Conservation (phyloP, 345 rosid genomes). For the Theobroma cacao region DNA sequence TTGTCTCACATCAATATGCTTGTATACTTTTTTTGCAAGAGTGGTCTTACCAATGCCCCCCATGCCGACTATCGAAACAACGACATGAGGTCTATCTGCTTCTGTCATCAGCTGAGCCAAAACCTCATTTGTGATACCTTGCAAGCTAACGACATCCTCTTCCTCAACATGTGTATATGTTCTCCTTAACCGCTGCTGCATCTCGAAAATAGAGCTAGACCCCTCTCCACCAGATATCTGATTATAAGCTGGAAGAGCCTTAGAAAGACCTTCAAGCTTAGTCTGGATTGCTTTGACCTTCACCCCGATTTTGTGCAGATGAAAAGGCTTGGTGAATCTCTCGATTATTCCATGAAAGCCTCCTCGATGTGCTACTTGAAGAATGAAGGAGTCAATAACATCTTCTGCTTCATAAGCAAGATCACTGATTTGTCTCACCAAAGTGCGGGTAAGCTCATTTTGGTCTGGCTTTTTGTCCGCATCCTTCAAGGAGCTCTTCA, state of each 20-base stretch:
- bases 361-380: not conserved
- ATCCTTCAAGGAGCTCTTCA: not conserved
- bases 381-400: not conserved
- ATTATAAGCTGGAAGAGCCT: not conserved
- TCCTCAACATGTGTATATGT: too few relatives aligned
- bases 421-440: not conserved
- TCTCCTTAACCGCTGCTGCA: not conserved
- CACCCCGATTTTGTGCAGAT: not conserved
- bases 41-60: too few relatives aligned
- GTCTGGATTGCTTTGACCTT: not conserved
- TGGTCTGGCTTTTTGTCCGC: not conserved
- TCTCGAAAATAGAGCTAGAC: not conserved
- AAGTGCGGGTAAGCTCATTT: not conserved
- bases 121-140: too few relatives aligned
- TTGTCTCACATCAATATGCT: too few relatives aligned
- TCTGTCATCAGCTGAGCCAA: too few relatives aligned
- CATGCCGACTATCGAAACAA: too few relatives aligned
- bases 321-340: not conserved
- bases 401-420: not conserved
- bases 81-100: not conserved
- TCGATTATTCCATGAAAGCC: not conserved
- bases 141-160: too few relatives aligned
- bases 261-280: not conserved
- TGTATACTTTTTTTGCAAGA: too few relatives aligned
- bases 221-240: not conserved